Base-by-base conservation (phyloP, 2,329 filamentous ascomycete species). In the Phaeomoniella chlamydospora region DNA sequence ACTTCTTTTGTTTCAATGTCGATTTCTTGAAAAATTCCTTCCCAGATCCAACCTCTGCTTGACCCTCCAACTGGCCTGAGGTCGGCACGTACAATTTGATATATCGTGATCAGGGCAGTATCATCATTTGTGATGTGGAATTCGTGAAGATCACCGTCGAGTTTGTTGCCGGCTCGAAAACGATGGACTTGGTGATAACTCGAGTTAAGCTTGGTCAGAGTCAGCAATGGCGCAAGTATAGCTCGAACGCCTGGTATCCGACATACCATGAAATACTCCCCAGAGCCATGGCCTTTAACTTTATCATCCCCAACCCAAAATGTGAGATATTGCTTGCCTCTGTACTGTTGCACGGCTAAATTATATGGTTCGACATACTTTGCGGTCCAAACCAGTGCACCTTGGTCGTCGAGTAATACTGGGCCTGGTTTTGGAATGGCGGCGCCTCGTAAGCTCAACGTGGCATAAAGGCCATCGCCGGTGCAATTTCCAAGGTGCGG, bases 91-190 rank as follows among this genome's bases (percentile, higher is more conserved):
- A 47, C 46, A 12, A 51, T 43, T 30, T 57, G 48, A 36, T 65
- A 65, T 12, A 59, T 49, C 5, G 51, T 45, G 4, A 56, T 43
- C 14, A 58, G 37, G 1, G 55, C 48, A 0, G 53, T 57, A 5
- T 43, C 49, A 4, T 52, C 37, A 3, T 42, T 29, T 0, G 52
- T 55, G 38, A 55, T 50, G 15, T 46, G 46, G n/a, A 54, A 50
- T 13, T 58, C 55, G 29, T 58, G 55, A 19, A 56, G 37, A 37
- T 58, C 53, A 45, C 50, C 52, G 15, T 41, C 44, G 19, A 42
- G 44, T 19, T 40, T 43, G 14, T 49, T 48, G 31, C 41, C 41
- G 2, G 42, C 44, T 4, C 34, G 36, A 6, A 49, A 43, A 12
- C 43, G 41, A 16, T 45, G 46, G 18, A 41, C 44, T 18, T 42